Evolutionary conservation across 2,329 filamentous ascomycete species (phyloP).

Genomic region (Penicillium sp.): DNA sequence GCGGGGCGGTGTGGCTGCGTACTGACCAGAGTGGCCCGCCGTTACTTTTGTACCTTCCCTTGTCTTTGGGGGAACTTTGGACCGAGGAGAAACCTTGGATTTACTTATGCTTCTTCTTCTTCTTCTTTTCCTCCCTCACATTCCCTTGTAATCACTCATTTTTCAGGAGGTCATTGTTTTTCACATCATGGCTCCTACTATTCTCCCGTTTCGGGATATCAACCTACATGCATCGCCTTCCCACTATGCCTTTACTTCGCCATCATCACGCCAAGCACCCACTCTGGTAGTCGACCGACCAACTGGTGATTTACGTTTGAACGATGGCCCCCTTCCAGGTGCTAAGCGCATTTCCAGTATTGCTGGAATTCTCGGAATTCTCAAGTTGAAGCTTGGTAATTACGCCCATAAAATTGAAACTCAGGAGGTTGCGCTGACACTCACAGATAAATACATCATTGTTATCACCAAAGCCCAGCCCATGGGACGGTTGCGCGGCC

Average conservation of each 20-base stretch:
- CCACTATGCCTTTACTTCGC: conserved; percentile 92
- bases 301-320: conserved; percentile 78
- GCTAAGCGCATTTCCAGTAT: conserved; percentile 86
- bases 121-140: neutral
- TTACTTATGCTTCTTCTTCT: neutral
- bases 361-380: conserved; percentile 84
- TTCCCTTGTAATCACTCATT: conserved; percentile 4
- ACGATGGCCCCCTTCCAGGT: conserved; percentile 65
- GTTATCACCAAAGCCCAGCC: conserved; percentile 90
- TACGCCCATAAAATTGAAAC: conserved; percentile 5
- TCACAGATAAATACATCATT: conserved; percentile 82
- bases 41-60: conserved; percentile 9
- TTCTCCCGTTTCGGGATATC: conserved; percentile 81
- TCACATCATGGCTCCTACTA: conserved; percentile 27
- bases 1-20: conserved; percentile 22
- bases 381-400: conserved; percentile 83
- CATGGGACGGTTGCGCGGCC: conserved; percentile 82
- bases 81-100: neutral
- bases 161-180: conserved; percentile 25
- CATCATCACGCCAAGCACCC: conserved; percentile 80
- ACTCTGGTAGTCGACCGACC: conserved; percentile 84
- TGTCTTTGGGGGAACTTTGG: conserved; percentile 6
- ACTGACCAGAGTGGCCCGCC: conserved; percentile 13
- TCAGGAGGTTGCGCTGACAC: conserved; percentile 14
- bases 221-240: conserved; percentile 88